A percentile compares a stretch with the other conserved stretches of the same genome.
phyloP scores from a whole-genome alignment of 495 filamentous ascomycete genomes.

The Penicillium chermesinum region DNA sequence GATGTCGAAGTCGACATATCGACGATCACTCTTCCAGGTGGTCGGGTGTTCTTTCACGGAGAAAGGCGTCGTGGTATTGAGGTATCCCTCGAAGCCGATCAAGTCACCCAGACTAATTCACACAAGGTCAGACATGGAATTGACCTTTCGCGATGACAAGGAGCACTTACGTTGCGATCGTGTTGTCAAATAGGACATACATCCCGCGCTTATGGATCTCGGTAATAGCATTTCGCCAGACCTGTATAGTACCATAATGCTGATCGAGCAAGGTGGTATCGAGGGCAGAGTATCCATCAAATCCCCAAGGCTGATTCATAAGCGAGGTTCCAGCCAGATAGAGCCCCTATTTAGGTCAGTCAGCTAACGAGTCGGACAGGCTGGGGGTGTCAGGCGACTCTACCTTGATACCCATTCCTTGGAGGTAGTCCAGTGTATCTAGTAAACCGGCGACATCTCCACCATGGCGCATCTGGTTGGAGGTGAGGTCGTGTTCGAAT shows the following conservation, averaged over 20 bases:
- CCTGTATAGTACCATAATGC: conserved; percentile 58
- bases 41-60: conserved; percentile 49
- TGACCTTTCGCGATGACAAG: no score
- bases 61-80: conserved; percentile 61
- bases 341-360: conserved; percentile 40
- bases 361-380: no score
- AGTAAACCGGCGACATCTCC: conserved; percentile 61
- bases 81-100: conserved; percentile 61
- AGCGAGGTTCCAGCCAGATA: conserved; percentile 65
- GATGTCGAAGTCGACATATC: conserved; percentile 59
- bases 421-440: conserved; percentile 65
- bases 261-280: conserved; percentile 66
- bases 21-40: conserved; percentile 51
- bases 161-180: conserved; percentile 63
- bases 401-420: conserved; percentile 72
- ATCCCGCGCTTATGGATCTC: conserved; percentile 62
- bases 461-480: conserved; percentile 66
- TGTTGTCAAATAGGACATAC: conserved; percentile 70
- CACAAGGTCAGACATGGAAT: no score
- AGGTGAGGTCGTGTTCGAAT: conserved; percentile 62
- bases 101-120: conserved; percentile 61
- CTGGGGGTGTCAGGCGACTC: no score
- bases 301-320: conserved; percentile 67
- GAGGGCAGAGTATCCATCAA: conserved; percentile 61
- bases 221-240: conserved; percentile 58